phyloP scores from a whole-genome alignment of 176 grass and related monocot genomes.

The Aegilops tauschii region DNA sequence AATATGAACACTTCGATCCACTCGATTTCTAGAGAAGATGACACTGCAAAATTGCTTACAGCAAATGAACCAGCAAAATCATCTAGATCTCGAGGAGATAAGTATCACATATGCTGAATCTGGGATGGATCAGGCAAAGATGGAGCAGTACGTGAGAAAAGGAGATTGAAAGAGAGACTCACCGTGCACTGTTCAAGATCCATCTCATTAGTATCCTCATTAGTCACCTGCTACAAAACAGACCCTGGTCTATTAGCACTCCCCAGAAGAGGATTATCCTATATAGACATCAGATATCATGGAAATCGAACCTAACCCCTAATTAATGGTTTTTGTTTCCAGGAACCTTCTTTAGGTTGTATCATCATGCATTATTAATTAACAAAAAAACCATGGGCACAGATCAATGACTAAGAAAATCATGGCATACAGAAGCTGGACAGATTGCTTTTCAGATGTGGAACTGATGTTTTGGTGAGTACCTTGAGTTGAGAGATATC shows the following conservation, averaged over 20 bases:
- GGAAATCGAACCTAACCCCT: neutral
- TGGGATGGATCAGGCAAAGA: neutral
- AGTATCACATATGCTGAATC: neutral
- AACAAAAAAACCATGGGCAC: neutral
- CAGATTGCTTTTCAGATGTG: too few relatives aligned
- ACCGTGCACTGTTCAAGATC: neutral
- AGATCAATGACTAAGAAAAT: neutral
- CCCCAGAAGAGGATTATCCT: neutral
- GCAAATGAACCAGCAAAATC: neutral
- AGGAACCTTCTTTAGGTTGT: neutral
- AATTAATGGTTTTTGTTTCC: too few relatives aligned
- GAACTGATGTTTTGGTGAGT: too few relatives aligned
- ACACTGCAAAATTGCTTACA: neutral
- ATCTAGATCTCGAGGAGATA: neutral
- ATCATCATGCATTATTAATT: constrained; percentile 27
- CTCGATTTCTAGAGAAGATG: neutral
- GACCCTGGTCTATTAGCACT: neutral
- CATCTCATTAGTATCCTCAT: neutral
- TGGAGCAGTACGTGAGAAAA: neutral
- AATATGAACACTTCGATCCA: neutral
- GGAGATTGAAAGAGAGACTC: neutral
- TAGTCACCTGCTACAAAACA: neutral
- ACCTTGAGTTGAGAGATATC: too few relatives aligned
- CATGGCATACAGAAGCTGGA: neutral
- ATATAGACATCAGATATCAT: neutral